Conservation (phyloP, 1,284 basidiomycete genomes). For the Tylopilus orsonianus region DNA sequence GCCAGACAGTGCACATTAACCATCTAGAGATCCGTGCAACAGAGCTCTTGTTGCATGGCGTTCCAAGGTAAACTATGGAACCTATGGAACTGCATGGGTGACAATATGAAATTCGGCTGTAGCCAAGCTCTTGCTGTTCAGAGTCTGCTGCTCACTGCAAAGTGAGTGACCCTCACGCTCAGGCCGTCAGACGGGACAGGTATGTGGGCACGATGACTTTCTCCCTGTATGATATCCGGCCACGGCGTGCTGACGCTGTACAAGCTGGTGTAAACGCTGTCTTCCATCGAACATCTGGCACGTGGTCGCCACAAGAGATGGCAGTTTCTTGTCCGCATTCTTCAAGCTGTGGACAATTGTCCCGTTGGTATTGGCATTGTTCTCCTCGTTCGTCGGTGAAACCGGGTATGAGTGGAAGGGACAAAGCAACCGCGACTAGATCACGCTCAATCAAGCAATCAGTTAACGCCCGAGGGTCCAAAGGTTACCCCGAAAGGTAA, state of each 20-base stretch:
- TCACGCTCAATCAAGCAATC: slow-evolving; percentile 11
- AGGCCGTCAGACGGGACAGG: too few species aligned
- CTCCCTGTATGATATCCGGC: neutral
- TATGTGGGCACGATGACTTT: too few species aligned
- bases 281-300: neutral
- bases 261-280: neutral
- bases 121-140: too few species aligned
- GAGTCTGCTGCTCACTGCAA: too few species aligned
- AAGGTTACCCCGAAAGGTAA: slow-evolving; percentile 28
- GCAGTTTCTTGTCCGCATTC: neutral
- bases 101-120: too few species aligned
- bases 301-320: neutral
- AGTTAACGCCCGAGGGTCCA: slow-evolving; percentile 33
- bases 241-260: neutral
- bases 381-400: neutral
- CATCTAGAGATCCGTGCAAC: too few species aligned
- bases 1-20: too few species aligned
- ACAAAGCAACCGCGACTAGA: too few species aligned
- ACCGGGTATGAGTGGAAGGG: neutral
- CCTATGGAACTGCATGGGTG: too few species aligned
- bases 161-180: too few species aligned
- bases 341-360: slow-evolving; percentile 11
- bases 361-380: slow-evolving; percentile 1
- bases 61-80: too few species aligned
- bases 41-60: too few species aligned